Base-by-base conservation (phyloP, 1,139 yeast genomes). In the Candida freyschussii region DNA sequence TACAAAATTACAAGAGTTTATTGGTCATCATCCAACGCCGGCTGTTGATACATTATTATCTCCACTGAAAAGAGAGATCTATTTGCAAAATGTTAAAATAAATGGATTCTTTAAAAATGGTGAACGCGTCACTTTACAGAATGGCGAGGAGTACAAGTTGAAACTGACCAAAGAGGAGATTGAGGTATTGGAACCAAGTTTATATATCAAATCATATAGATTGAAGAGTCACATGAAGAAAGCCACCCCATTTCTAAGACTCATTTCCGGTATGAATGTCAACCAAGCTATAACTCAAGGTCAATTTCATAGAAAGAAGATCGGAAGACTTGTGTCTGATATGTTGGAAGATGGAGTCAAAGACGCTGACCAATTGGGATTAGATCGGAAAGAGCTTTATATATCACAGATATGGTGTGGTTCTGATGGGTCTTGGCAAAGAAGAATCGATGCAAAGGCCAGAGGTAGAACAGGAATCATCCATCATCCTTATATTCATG, bases 391-490 rank as follows among this genome's bases (percentile, higher is more conserved):
- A 45, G 70, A 71, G 26, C 59, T 89, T 34, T 85, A 80, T 52
- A 72, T 91, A 40, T 78, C 81, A 32, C 84, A 84, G 53, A 75
- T 87, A 44, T 91, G 97, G 97, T 79, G 78, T 18, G 96, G 96
- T 29, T 78, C 86, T 41, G 97, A 89, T 57, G 96, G 96, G 12
- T 53, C 60, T 33, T 76, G 83, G 78, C 55, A 57, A 31, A 80
- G 75, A 58, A 73, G 93, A 56, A 60, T 78, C n/a, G 96, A 89
- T 48, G 69, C 73, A 53, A 87, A 86, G 64, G 96, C 93, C 43
- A 78, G 97, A 65, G 96, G 96, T 44, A 75, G 96, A 59, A 68
- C 74, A 24, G 97, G 97, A 54, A 62, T 83, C 33, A 72, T 84
- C 33, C 72, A 69, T 26, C 94, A 85, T 55, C 77, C 82, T 43